Conservation (phyloP, 1,284 basidiomycete species). For the Microbotryum saponariae region DNA sequence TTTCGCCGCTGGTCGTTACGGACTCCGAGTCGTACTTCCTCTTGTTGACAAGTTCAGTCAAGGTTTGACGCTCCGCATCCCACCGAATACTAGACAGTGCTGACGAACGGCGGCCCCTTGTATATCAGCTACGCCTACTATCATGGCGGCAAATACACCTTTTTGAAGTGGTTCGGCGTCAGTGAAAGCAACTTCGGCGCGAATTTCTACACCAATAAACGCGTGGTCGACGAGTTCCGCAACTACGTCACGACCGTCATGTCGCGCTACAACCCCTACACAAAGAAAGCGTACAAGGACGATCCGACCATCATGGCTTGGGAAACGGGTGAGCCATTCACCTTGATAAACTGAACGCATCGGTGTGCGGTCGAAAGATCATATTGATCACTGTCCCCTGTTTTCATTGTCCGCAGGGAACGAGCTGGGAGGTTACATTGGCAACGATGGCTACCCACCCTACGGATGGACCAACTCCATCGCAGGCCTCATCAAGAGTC, state of each 20-base stretch:
- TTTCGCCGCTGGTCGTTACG: slow-evolving; percentile 1
- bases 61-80: too few species aligned
- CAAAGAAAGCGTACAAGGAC: slow-evolving; percentile 13
- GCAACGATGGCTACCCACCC: slow-evolving; percentile 18
- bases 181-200: background rate
- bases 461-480: slow-evolving; percentile 19
- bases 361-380: too few species aligned
- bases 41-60: slow-evolving; percentile 1
- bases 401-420: slow-evolving; percentile 1
- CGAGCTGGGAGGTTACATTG: slow-evolving; percentile 16
- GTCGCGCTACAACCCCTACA: slow-evolving; percentile 13
- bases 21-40: slow-evolving; percentile 3
- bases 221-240: background rate
- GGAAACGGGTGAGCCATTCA: slow-evolving; percentile 10
- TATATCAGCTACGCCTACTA: background rate
- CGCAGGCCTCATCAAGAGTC: slow-evolving; percentile 15
- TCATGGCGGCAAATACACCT: background rate
- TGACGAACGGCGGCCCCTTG: background rate
- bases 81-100: background rate
- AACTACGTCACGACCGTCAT: slow-evolving; percentile 1
- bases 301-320: slow-evolving; percentile 21
- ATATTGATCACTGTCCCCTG: too few species aligned
- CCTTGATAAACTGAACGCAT: too few species aligned
- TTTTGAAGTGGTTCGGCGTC: background rate
- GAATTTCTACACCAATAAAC: background rate